Percentiles rank a stretch among this genome's conserved stretches.
Evolutionary conservation across 2,329 filamentous ascomycete species (phyloP).

Genomic region (Basipetospora sp.): DNA sequence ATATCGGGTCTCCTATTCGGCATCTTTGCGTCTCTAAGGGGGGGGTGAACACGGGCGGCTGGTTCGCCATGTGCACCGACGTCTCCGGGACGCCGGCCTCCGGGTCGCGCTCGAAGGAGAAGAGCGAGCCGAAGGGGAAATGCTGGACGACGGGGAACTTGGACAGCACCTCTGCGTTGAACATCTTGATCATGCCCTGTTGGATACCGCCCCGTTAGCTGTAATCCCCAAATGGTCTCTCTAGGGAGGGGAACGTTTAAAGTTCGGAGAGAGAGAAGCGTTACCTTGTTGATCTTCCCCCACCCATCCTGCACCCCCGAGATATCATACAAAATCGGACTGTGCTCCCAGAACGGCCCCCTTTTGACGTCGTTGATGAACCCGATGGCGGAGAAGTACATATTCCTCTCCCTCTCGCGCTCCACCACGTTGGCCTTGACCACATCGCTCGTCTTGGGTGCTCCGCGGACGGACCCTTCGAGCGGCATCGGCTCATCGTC

Average conservation of each 20-base stretch:
- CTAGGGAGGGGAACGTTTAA: too few relatives aligned
- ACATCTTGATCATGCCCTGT: conserved; percentile 99
- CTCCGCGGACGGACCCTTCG: conserved; percentile 60
- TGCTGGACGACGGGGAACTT: conserved; percentile 99
- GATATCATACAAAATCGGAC: conserved; percentile 84
- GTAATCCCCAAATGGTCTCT: too few relatives aligned
- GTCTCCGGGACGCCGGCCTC: conserved; percentile 33
- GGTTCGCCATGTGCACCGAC: conserved; percentile 43
- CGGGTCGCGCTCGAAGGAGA: conserved; percentile 59
- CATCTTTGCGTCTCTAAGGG: too few relatives aligned
- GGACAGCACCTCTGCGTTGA: conserved; percentile 84
- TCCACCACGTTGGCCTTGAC: conserved; percentile 50
- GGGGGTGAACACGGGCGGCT: too few relatives aligned
- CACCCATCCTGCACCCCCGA: conserved; percentile 84
- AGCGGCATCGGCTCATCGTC: conserved; percentile 48
- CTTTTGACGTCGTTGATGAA: conserved; percentile 97
- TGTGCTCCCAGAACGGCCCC: conserved; percentile 94
- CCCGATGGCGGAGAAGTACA: conserved; percentile 91
- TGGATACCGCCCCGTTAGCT: conserved; percentile 15
- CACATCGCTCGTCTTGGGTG: conserved; percentile 59
- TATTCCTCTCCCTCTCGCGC: conserved; percentile 49
- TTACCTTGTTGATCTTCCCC: conserved; percentile 82
- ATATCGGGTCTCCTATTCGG: too few relatives aligned
- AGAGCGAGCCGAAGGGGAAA: conserved; percentile 70
- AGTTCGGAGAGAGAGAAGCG: neutral